phyloP scores from a whole-genome alignment of 345 rosid genomes.

The Heritiera littoralis region DNA sequence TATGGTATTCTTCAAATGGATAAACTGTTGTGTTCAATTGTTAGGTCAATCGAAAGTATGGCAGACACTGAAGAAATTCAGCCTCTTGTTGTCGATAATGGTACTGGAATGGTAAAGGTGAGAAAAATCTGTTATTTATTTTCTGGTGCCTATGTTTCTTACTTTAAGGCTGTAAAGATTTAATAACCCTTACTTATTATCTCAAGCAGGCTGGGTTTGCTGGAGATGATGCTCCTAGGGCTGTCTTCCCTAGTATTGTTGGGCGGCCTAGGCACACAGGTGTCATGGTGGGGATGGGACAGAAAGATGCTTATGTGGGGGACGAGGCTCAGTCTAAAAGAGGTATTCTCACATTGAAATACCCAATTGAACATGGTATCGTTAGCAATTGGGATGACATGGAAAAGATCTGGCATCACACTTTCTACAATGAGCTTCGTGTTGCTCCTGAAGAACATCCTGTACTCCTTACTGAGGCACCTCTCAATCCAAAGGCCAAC shows the following conservation, averaged over 20 bases:
- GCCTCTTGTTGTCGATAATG: constrained; percentile 72
- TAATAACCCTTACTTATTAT: background rate
- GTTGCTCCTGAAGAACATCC: constrained; percentile 66
- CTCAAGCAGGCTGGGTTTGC: constrained; percentile 53
- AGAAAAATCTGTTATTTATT: background rate
- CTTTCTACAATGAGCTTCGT: constrained; percentile 63
- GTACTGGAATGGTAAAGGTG: constrained; percentile 78
- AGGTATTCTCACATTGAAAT: constrained; percentile 64
- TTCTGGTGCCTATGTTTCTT: background rate
- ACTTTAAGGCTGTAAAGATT: background rate
- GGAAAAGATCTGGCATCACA: constrained; percentile 75
- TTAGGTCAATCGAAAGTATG: constrained; percentile 25
- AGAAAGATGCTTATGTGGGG: constrained; percentile 67
- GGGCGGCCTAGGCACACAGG: constrained; percentile 70
- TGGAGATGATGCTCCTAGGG: constrained; percentile 67
- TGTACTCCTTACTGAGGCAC: constrained; percentile 63
- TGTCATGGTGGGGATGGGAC: constrained; percentile 73
- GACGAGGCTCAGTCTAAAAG: constrained; percentile 71
- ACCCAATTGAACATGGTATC: constrained; percentile 66
- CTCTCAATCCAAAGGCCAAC: constrained; percentile 62
- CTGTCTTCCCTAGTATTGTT: constrained; percentile 67
- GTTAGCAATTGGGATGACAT: constrained; percentile 75
- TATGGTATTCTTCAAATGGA: background rate
- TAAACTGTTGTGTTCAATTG: constrained; percentile 1
- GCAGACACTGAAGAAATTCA: constrained; percentile 46